Conservation (phyloP, 192 early-diverging fungal genomes). For the Oehlia diaphana region DNA sequence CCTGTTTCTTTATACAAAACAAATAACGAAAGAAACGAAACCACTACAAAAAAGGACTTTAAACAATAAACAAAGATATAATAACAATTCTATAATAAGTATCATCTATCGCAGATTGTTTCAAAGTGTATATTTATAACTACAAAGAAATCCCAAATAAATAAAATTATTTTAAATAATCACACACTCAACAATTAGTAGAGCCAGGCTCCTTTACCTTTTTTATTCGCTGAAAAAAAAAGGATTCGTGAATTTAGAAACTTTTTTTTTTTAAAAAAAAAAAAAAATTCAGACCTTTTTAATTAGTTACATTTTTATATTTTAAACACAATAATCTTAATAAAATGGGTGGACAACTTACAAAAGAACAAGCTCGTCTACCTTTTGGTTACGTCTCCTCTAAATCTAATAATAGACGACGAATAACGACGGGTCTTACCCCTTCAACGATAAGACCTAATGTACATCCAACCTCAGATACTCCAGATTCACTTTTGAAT, state of each 20-base stretch:
- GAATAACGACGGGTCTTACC: neutral
- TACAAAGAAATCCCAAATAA: too few species aligned
- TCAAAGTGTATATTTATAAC: too few species aligned
- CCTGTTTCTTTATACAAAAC: neutral
- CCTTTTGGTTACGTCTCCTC: slow-evolving; percentile 21
- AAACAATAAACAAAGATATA: too few species aligned
- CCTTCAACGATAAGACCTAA: slow-evolving; percentile 26
- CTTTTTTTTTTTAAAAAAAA: too few species aligned
- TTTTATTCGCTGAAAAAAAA: too few species aligned
- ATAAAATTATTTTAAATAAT: too few species aligned
- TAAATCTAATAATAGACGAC: neutral
- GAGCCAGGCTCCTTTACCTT: too few species aligned
- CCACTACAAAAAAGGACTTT: too few species aligned
- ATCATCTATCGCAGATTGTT: too few species aligned
- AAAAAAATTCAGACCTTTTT: neutral
- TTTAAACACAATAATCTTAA: neutral
- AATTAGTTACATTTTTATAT: neutral
- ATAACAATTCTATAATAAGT: too few species aligned
- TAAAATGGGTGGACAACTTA: slow-evolving; percentile 27
- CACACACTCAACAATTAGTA: too few species aligned
- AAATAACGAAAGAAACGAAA: neutral
- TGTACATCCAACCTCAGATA: slow-evolving; percentile 4
- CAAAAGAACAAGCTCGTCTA: slow-evolving; percentile 28
- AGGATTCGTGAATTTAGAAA: too few species aligned
- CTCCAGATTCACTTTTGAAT: neutral